Conservation (phyloP, 2,329 filamentous ascomycete species). For the Cryphonectria radicalis region DNA sequence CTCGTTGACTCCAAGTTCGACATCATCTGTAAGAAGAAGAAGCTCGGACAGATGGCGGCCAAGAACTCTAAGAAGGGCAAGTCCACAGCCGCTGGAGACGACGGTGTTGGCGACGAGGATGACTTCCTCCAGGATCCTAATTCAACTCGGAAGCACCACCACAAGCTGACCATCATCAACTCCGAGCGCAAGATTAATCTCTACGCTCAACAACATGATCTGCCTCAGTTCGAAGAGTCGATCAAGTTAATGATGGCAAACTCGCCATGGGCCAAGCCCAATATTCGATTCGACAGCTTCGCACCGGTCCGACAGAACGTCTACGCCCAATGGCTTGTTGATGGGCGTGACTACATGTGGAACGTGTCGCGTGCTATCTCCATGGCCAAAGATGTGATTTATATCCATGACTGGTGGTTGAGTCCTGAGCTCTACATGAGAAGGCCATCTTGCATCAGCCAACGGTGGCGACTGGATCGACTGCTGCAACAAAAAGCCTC, state of each 20-base stretch:
- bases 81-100: slow-evolving; percentile 3
- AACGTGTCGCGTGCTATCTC: slow-evolving; percentile 95
- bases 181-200: slow-evolving; percentile 91
- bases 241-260: slow-evolving; percentile 82
- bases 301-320: slow-evolving; percentile 85
- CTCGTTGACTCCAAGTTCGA: slow-evolving; percentile 90
- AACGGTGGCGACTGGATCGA: slow-evolving; percentile 95
- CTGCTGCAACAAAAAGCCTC: slow-evolving; percentile 90
- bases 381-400: slow-evolving; percentile 96
- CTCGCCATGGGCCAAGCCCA: slow-evolving; percentile 77
- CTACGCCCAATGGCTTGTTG: slow-evolving; percentile 94
- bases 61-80: slow-evolving; percentile 58
- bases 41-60: slow-evolving; percentile 51
- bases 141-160: slow-evolving; percentile 59
- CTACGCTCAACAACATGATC: slow-evolving; percentile 83
- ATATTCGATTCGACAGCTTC: slow-evolving; percentile 89
- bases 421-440: slow-evolving; percentile 96
- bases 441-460: slow-evolving; percentile 90
- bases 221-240: slow-evolving; percentile 92
- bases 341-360: slow-evolving; percentile 99
- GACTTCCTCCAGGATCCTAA: slow-evolving; percentile 40
- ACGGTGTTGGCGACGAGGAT: slow-evolving; percentile 34
- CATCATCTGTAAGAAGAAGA: slow-evolving; percentile 73
- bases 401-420: slow-evolving; percentile 99
- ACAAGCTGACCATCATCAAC: slow-evolving; percentile 86